Percentiles rank a stretch among this genome's conserved stretches.
phyloP scores from a whole-genome alignment of 2,329 filamentous ascomycete species.

The Talaromyces atroroseus region DNA sequence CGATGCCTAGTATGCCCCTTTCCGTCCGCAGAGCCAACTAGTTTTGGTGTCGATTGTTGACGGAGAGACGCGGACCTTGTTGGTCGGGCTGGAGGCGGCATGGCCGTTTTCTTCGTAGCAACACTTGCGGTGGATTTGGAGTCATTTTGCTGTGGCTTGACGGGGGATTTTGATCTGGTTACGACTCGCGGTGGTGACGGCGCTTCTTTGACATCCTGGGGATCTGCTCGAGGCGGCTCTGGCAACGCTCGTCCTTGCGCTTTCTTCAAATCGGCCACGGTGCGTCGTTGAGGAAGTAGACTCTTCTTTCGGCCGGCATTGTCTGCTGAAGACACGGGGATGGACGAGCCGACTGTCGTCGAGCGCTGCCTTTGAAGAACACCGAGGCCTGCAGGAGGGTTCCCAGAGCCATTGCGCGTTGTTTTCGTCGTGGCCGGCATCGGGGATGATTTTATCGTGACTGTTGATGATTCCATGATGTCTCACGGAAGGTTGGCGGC shows the following conservation, averaged over 20 bases:
- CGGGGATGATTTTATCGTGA: slow-evolving; percentile 9
- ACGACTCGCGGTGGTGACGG: background rate
- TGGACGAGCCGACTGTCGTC: slow-evolving; percentile 13
- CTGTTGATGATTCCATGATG: no score
- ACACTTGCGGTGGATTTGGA: background rate
- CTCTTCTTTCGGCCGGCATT: slow-evolving; percentile 25
- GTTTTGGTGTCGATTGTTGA: slow-evolving; percentile 25
- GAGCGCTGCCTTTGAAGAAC: slow-evolving; percentile 15
- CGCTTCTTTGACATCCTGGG: background rate
- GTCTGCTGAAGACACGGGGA: slow-evolving; percentile 13
- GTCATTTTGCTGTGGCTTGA: slow-evolving; percentile 5
- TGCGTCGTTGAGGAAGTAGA: slow-evolving; percentile 27
- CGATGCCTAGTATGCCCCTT: slow-evolving; percentile 31
- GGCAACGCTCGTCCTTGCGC: background rate
- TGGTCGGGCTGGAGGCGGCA: slow-evolving; percentile 29
- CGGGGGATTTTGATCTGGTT: slow-evolving; percentile 5
- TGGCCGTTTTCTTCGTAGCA: slow-evolving; percentile 26
- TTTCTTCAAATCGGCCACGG: slow-evolving; percentile 16
- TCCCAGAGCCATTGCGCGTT: slow-evolving; percentile 13
- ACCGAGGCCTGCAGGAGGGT: slow-evolving; percentile 11
- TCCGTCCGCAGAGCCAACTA: slow-evolving; percentile 14
- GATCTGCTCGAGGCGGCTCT: background rate
- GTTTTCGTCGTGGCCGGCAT: slow-evolving; percentile 14
- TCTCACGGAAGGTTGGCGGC: no score
- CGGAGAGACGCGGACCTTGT: slow-evolving; percentile 33